Conservation (phyloP, 2,329 filamentous ascomycete genomes). For the Beauveria australis region DNA sequence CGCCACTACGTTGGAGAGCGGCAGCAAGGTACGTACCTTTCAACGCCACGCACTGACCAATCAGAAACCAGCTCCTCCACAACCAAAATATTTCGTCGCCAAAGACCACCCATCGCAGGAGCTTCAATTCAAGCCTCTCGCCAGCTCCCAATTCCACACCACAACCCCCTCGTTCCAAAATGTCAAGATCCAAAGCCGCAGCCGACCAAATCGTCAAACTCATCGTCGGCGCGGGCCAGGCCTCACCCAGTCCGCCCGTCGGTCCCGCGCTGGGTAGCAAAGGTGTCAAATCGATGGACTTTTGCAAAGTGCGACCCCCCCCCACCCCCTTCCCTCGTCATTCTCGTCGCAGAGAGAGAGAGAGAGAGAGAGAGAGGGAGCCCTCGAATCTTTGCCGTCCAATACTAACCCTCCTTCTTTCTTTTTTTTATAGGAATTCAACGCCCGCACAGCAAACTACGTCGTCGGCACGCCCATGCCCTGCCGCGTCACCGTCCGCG, state of each 20-base stretch:
- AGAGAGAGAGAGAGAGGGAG: no score
- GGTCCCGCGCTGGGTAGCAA: conserved; percentile 94
- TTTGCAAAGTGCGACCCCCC: conserved; percentile 70
- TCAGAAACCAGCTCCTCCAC: background rate
- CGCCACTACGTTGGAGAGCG: background rate
- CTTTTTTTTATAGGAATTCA: conserved; percentile 67
- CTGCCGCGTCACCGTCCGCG: conserved; percentile 81
- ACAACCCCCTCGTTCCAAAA: conserved; percentile 20
- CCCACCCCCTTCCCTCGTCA: background rate
- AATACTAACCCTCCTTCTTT: background rate
- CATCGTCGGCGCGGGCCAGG: conserved; percentile 93
- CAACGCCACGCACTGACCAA: background rate
- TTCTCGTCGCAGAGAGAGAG: background rate
- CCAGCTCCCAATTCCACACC: conserved; percentile 9
- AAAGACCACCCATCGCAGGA: background rate
- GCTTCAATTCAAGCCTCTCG: background rate
- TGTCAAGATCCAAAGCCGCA: conserved; percentile 43
- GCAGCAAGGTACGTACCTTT: background rate
- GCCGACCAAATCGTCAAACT: conserved; percentile 83
- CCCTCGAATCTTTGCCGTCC: background rate
- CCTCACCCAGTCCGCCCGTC: conserved; percentile 88
- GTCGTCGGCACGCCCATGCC: conserved; percentile 77
- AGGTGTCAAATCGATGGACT: conserved; percentile 99
- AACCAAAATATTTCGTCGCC: conserved; percentile 1
- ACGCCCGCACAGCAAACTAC: conserved; percentile 84